phyloP scores from a whole-genome alignment of 805 yeast genomes.

The Candida methanosorbosa region DNA sequence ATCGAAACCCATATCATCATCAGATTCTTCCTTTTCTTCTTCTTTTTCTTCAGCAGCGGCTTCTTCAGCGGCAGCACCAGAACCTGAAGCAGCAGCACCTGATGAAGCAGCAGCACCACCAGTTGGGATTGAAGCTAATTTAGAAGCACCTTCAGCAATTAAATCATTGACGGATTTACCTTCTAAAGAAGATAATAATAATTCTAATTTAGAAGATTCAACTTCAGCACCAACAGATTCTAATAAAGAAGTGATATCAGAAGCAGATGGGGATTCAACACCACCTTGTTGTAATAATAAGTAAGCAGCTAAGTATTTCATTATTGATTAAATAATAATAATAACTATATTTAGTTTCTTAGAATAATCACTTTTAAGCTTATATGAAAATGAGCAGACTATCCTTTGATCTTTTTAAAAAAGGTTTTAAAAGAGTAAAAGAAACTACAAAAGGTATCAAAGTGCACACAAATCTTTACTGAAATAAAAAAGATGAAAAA shows the following conservation, averaged over 20 bases:
- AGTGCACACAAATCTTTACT: too few species aligned
- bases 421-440: too few species aligned
- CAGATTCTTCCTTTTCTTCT: conserved; percentile 56
- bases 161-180: conserved; percentile 89
- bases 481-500: too few species aligned
- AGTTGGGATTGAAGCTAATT: conserved; percentile 95
- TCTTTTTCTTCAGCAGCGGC: conserved; percentile 67
- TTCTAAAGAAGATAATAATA: conserved; percentile 77
- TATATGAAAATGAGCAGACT: conserved; percentile 51
- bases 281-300: conserved; percentile 97
- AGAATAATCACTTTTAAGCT: conserved; percentile 81
- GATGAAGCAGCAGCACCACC: conserved; percentile 94
- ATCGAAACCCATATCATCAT: conserved; percentile 70
- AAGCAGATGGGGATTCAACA: conserved; percentile 87
- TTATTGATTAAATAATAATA: conserved; percentile 9
- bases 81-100: conserved; percentile 63
- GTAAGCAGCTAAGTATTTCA: conserved; percentile 99
- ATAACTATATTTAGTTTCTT: conserved; percentile 16
- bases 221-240: conserved; percentile 94
- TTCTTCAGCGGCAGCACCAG: conserved; percentile 61
- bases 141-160: conserved; percentile 90
- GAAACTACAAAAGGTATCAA: too few species aligned
- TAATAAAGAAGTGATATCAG: conserved; percentile 81
- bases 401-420: conserved; percentile 41
- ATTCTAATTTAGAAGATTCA: conserved; percentile 78